Conservation (phyloP, 176 grass and related monocot species). For the Avena atlantica region DNA sequence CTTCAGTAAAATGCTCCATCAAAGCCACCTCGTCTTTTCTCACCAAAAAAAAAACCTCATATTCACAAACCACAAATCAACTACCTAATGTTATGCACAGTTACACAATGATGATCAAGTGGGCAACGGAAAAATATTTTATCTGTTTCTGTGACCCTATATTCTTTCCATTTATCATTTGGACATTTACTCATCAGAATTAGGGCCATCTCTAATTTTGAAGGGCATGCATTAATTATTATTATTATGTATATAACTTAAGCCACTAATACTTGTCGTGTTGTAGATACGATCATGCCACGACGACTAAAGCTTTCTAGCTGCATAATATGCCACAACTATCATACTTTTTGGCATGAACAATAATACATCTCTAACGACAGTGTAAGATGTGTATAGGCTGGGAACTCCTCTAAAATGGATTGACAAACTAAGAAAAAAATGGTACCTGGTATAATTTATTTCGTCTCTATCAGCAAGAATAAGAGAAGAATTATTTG, state of each 20-base stretch:
- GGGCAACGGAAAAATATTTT: background rate
- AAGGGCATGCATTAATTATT: background rate
- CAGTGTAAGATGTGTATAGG: background rate
- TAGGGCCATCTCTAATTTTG: background rate
- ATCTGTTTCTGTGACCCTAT: background rate
- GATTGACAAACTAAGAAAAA: background rate
- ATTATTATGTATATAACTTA: background rate
- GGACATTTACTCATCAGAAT: background rate
- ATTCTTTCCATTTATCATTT: conserved; percentile 6
- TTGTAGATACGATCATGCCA: background rate
- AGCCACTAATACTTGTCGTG: background rate
- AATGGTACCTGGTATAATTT: background rate
- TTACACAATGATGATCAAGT: conserved; percentile 29
- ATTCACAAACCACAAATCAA: background rate
- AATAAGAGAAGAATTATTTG: background rate
- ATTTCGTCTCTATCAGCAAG: background rate
- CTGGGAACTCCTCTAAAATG: background rate
- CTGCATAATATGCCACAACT: conserved; percentile 9
- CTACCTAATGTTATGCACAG: background rate
- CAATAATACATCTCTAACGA: background rate
- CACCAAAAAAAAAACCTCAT: background rate
- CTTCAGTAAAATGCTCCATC: background rate
- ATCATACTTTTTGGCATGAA: background rate
- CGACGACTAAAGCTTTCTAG: background rate
- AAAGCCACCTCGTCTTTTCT: background rate